Conservation (phyloP, 768 basidiomycete genomes). For the Xerocomellus intermedius region DNA sequence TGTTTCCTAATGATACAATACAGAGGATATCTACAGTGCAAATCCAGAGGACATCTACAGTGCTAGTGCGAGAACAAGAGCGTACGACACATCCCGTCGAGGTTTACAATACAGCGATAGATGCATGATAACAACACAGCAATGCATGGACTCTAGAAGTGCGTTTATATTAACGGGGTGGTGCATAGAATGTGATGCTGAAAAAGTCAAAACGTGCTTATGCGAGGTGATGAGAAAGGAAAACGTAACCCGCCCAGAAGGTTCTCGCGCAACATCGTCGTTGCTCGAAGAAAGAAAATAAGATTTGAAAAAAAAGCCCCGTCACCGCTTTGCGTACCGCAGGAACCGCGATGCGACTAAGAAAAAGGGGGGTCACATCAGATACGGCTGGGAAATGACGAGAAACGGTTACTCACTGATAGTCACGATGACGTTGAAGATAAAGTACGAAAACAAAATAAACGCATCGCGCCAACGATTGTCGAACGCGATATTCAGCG, state of each 20-base stretch:
- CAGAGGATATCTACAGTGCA: neutral
- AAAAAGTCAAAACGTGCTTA: neutral
- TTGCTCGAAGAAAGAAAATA: too few species aligned
- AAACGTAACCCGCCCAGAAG: neutral
- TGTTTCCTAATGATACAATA: neutral
- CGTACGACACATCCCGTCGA: too few species aligned
- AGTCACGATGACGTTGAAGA: constrained; percentile 69
- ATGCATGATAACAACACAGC: neutral
- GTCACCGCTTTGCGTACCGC: constrained; percentile 64
- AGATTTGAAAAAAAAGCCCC: neutral
- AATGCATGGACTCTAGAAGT: neutral
- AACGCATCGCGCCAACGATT: constrained; percentile 69
- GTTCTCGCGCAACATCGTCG: neutral
- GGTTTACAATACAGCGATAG: neutral
- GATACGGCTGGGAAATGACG: neutral
- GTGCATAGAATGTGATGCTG: neutral
- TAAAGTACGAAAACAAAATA: constrained; percentile 62
- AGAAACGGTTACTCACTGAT: constrained; percentile 37
- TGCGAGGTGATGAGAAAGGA: neutral
- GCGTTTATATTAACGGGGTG: neutral
- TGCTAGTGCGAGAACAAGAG: neutral
- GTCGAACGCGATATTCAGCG: constrained; percentile 63
- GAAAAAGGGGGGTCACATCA: neutral
- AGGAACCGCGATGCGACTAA: constrained; percentile 68
- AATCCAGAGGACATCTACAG: neutral